Conservation (phyloP, 768 basidiomycete genomes). For the Mycena polygramma region DNA sequence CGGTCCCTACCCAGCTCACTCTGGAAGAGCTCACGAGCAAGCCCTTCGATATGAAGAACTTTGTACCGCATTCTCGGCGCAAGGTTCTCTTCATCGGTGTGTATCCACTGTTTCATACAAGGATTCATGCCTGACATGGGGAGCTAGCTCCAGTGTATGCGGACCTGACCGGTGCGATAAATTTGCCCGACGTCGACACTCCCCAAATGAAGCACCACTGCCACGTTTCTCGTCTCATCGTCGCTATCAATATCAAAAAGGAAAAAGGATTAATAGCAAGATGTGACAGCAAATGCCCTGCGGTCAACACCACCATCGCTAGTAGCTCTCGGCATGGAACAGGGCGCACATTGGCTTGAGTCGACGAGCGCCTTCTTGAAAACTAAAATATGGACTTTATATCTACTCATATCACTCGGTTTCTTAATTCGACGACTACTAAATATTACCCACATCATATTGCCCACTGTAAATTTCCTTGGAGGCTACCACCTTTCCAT, state of each 20-base stretch:
- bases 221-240: constrained; percentile 19
- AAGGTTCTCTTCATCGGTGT: constrained; percentile 24
- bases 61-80: not conserved
- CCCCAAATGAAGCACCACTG: constrained; percentile 24
- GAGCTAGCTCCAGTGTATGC: constrained; percentile 10
- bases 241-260: constrained; percentile 3
- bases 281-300: not conserved
- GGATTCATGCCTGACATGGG: not conserved
- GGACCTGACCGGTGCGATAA: constrained; percentile 11
- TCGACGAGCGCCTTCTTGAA: not conserved
- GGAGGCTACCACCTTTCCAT: not conserved
- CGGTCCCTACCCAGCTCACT: not conserved
- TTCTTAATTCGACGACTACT: constrained; percentile 9
- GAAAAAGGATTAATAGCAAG: not conserved
- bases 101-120: not conserved
- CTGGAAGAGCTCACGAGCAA: not conserved
- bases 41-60: constrained; percentile 8
- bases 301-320: not conserved
- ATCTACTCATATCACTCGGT: constrained; percentile 11
- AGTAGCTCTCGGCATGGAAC: not conserved
- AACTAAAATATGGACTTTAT: constrained; percentile 17
- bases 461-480: not conserved
- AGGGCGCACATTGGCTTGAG: constrained; percentile 21
- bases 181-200: not conserved
- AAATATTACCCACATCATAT: constrained; percentile 9